Conservation (phyloP, 345 rosid genomes). For the Sonneratia alba region DNA sequence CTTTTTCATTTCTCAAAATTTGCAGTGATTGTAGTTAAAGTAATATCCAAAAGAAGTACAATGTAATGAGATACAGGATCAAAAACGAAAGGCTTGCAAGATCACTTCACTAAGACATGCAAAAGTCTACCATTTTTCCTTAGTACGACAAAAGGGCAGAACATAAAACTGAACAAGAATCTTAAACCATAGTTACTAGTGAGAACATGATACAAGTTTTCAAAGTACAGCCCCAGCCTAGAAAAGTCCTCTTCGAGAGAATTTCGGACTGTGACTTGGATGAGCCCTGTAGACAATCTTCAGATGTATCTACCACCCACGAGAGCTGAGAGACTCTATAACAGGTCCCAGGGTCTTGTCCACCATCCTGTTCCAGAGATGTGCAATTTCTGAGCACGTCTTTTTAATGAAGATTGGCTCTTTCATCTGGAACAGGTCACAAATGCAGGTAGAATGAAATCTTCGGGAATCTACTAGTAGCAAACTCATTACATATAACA, state of each 20-base stretch:
- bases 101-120: background rate
- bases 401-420: slow-evolving; percentile 52
- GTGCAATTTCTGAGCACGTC: slow-evolving; percentile 43
- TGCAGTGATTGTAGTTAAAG: no score
- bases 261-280: background rate
- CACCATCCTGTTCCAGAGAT: slow-evolving; percentile 74
- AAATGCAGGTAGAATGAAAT: background rate
- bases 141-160: background rate
- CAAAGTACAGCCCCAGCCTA: background rate
- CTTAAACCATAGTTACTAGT: background rate
- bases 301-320: slow-evolving; percentile 39
- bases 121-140: background rate
- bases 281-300: slow-evolving; percentile 8
- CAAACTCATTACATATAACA: background rate
- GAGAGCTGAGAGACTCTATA: slow-evolving; percentile 54
- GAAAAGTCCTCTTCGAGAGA: background rate
- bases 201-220: background rate
- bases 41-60: no score
- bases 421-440: slow-evolving; percentile 26
- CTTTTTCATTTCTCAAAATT: no score
- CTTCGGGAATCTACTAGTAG: background rate
- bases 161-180: background rate
- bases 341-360: slow-evolving; percentile 64
- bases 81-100: background rate
- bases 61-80: no score